These are phyloP conservation scores for Tarenaya hassleriana DNA, from an alignment of 345 rosid species.

Conservation along the genomic window DNA sequence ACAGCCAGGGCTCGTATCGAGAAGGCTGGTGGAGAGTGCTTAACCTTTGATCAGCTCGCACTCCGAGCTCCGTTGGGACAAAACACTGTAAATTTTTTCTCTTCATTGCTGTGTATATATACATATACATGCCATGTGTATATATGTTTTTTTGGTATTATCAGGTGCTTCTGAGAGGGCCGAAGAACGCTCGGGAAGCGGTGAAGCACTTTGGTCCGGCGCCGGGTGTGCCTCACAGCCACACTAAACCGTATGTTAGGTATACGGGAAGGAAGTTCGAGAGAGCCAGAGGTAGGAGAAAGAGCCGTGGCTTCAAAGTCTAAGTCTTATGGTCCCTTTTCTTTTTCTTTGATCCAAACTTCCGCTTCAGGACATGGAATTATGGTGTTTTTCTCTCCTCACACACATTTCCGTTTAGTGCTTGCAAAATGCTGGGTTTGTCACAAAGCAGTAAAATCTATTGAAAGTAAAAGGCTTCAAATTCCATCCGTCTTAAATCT, in stretches of 20 bases:
- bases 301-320: slow-evolving; percentile 67
- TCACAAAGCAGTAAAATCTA: too few species aligned
- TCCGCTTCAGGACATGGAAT: too few species aligned
- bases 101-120: too few species aligned
- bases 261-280: slow-evolving; percentile 80
- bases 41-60: slow-evolving; percentile 91
- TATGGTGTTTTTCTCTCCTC: too few species aligned
- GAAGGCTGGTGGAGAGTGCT: slow-evolving; percentile 94
- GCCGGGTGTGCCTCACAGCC: slow-evolving; percentile 94
- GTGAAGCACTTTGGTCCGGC: slow-evolving; percentile 96
- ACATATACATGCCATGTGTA: too few species aligned
- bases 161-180: slow-evolving; percentile 83
- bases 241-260: slow-evolving; percentile 78
- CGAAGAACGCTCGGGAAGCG: slow-evolving; percentile 88
- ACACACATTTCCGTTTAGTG: too few species aligned
- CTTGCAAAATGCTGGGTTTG: too few species aligned
- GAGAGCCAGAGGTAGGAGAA: slow-evolving; percentile 80
- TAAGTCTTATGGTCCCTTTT: slow-evolving; percentile 15
- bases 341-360: too few species aligned
- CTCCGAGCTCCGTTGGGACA: slow-evolving; percentile 89
- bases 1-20: slow-evolving; percentile 87
- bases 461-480: too few species aligned
- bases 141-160: too few species aligned
- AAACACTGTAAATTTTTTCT: slow-evolving; percentile 82
- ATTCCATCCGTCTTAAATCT: too few species aligned